These are phyloP conservation scores for Clarireedia hainanense DNA, from an alignment of 2,329 filamentous ascomycete genomes.

Conservation along the genomic window DNA sequence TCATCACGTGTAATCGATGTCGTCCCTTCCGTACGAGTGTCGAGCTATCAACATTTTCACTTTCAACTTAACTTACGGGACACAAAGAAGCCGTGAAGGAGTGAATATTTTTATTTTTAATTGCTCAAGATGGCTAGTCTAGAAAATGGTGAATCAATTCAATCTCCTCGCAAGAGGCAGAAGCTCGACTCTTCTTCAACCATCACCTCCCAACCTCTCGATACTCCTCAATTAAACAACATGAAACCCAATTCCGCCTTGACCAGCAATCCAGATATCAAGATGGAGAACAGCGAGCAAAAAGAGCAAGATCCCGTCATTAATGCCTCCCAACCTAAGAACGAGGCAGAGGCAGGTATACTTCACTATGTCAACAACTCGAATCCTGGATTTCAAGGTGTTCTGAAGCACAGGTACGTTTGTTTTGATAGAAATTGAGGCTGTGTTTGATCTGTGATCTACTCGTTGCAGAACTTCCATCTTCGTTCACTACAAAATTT, in stretches of 20 bases:
- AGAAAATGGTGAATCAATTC: slow-evolving; percentile 1
- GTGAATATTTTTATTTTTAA: not conserved
- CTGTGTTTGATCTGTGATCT: not conserved
- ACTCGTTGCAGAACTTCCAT: too few species aligned
- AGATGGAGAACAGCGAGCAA: slow-evolving; percentile 10
- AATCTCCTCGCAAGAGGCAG: slow-evolving; percentile 18
- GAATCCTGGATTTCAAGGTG: slow-evolving; percentile 52
- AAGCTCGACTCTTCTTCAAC: slow-evolving; percentile 12
- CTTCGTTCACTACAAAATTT: not conserved
- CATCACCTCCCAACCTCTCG: not conserved
- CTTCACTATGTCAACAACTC: slow-evolving; percentile 51
- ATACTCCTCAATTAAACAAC: not conserved
- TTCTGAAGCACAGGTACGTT: slow-evolving; percentile 57
- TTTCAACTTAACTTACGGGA: not conserved
- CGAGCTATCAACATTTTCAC: not conserved
- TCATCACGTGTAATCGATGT: not conserved
- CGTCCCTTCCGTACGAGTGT: not conserved
- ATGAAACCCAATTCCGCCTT: not conserved
- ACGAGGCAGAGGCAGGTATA: slow-evolving; percentile 45
- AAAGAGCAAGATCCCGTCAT: not conserved
- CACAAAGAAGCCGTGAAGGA: too few species aligned
- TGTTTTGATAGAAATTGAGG: not conserved
- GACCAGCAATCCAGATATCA: not conserved
- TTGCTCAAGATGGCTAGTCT: slow-evolving; percentile 18
- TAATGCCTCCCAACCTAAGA: slow-evolving; percentile 10